These are phyloP conservation scores for Ormosia emarginata DNA, from an alignment of 306 rosid genomes.

Conservation along the genomic window DNA sequence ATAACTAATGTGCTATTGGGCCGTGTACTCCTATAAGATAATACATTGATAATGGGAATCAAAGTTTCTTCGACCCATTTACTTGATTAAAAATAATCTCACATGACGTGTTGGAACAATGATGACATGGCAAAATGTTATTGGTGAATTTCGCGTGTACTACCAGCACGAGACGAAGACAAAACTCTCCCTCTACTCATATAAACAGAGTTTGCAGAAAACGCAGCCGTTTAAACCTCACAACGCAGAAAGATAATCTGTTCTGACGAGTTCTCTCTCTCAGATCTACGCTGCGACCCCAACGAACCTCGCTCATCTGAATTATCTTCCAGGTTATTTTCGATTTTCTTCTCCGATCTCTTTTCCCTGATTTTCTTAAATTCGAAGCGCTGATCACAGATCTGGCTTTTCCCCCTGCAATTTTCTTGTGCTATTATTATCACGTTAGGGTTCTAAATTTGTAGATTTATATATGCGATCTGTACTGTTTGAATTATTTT, in stretches of 20 bases:
- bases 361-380: background rate
- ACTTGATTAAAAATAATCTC: no score
- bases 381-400: background rate
- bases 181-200: background rate
- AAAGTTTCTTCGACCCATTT: no score
- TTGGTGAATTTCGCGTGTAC: conserved; percentile 26
- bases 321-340: conserved; percentile 8
- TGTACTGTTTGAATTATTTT: background rate
- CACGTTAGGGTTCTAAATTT: conserved; percentile 1
- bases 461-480: background rate
- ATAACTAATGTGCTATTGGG: no score
- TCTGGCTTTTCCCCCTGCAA: background rate
- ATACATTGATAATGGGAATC: no score
- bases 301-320: background rate
- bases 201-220: background rate
- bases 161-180: background rate
- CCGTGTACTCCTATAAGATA: no score
- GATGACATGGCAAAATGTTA: conserved; percentile 1
- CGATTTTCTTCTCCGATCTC: background rate
- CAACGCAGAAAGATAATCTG: background rate
- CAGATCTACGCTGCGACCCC: conserved; percentile 10
- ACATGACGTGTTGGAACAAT: no score
- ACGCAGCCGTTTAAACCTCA: background rate
- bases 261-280: background rate
- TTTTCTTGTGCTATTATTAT: background rate